Evolutionary conservation across 768 basidiomycete genomes (phyloP).

Genomic region (Fibroporia radiculosa): DNA sequence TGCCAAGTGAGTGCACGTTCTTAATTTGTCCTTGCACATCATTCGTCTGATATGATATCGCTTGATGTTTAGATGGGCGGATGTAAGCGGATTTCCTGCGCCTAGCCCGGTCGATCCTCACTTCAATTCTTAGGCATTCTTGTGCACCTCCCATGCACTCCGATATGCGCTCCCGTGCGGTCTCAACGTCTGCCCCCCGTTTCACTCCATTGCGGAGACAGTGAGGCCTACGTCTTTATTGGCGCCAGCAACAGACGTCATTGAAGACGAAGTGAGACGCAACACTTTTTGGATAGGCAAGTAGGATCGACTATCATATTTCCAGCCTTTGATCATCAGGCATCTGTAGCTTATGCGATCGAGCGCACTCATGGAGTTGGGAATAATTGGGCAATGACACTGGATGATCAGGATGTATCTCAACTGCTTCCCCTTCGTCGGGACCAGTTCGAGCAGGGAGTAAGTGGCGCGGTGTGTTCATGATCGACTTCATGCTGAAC

Average conservation of each 20-base stretch:
- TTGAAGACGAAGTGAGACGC: slow-evolving; percentile 65
- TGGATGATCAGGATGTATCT: slow-evolving; percentile 70
- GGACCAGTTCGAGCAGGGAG: slow-evolving; percentile 55
- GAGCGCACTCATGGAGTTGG: slow-evolving; percentile 62
- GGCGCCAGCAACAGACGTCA: slow-evolving; percentile 46
- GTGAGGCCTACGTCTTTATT: slow-evolving; percentile 52
- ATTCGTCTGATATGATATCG: no score
- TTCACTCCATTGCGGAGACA: slow-evolving; percentile 55
- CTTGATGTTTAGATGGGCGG: slow-evolving; percentile 60
- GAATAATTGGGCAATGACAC: slow-evolving; percentile 62
- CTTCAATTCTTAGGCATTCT: slow-evolving; percentile 40
- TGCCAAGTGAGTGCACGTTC: slow-evolving; percentile 39
- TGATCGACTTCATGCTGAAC: slow-evolving; percentile 7
- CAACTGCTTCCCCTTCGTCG: slow-evolving; percentile 60
- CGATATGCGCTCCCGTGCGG: slow-evolving; percentile 59
- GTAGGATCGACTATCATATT: background rate
- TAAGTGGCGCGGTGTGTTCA: slow-evolving; percentile 23
- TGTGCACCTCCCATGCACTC: slow-evolving; percentile 48
- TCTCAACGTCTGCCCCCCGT: slow-evolving; percentile 59
- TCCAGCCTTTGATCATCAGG: background rate
- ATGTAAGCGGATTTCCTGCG: slow-evolving; percentile 36
- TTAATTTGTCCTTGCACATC: background rate
- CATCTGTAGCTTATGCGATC: slow-evolving; percentile 39
- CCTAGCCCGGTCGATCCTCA: background rate
- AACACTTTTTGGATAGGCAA: slow-evolving; percentile 53